These are phyloP conservation scores for Candida boidinii DNA, from an alignment of 805 yeast genomes.

Conservation along the genomic window DNA sequence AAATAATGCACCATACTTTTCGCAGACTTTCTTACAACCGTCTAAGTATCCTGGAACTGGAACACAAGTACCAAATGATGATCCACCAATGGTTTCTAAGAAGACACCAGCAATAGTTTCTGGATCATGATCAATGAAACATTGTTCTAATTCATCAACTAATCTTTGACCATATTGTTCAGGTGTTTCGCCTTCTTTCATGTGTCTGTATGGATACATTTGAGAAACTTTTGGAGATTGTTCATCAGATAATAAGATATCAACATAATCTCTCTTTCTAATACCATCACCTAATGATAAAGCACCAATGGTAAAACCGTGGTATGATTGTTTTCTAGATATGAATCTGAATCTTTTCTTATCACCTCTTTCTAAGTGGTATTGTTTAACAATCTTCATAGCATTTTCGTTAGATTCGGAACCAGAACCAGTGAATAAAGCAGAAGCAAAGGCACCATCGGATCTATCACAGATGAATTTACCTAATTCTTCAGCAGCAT, in stretches of 20 bases:
- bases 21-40: constrained; percentile 35
- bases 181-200: constrained; percentile 4
- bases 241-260: constrained; percentile 4
- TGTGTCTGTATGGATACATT: constrained; percentile 10
- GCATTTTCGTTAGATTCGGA: constrained; percentile 77
- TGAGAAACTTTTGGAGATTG: constrained; percentile 14
- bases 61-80: constrained; percentile 34
- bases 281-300: constrained; percentile 11
- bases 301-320: constrained; percentile 14
- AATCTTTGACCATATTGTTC: constrained; percentile 11
- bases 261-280: constrained; percentile 9
- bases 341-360: constrained; percentile 28
- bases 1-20: constrained; percentile 40
- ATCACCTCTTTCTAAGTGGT: constrained; percentile 33
- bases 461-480: constrained; percentile 33
- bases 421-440: constrained; percentile 54
- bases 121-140: constrained; percentile 30
- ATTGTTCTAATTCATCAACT: constrained; percentile 28
- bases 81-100: constrained; percentile 38
- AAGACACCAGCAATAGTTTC: constrained; percentile 32
- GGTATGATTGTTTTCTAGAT: constrained; percentile 16
- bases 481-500: constrained; percentile 33
- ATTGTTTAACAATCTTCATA: constrained; percentile 53
- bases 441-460: constrained; percentile 28
- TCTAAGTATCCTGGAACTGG: constrained; percentile 38